phyloP scores from a whole-genome alignment of 208 protist genomes.

The Leishmania arabica region DNA sequence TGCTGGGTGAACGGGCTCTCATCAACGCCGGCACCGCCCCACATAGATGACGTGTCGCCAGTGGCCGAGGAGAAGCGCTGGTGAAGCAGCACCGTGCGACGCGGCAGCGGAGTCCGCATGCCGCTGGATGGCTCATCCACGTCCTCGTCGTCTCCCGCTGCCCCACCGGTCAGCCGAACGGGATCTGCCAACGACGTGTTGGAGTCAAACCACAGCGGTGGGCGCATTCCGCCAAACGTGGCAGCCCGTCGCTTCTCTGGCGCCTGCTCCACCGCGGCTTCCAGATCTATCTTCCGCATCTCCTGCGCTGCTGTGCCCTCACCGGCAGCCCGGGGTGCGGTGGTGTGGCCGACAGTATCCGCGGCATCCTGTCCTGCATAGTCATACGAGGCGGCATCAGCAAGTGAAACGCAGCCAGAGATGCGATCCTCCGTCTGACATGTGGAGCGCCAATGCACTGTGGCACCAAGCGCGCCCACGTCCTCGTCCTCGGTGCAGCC shows the following conservation, averaged over 20 bases:
- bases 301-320: slow-evolving; percentile 1
- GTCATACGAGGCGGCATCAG: background rate
- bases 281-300: slow-evolving; percentile 24
- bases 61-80: slow-evolving; percentile 27
- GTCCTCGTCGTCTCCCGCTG: slow-evolving; percentile 10
- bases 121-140: slow-evolving; percentile 30
- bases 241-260: slow-evolving; percentile 23
- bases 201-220: slow-evolving; percentile 20
- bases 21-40: slow-evolving; percentile 2
- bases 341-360: background rate
- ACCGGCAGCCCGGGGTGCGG: background rate
- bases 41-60: slow-evolving; percentile 20
- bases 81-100: slow-evolving; percentile 33
- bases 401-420: background rate
- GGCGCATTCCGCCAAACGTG: slow-evolving; percentile 21
- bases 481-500: slow-evolving; percentile 17
- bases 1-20: slow-evolving; percentile 27
- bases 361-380: background rate
- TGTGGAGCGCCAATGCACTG: slow-evolving; percentile 31
- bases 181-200: slow-evolving; percentile 6
- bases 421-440: slow-evolving; percentile 21
- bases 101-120: slow-evolving; percentile 30
- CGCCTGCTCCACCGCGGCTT: slow-evolving; percentile 12
- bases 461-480: slow-evolving; percentile 10
- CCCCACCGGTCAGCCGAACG: background rate